These are phyloP conservation scores for Leucogyrophana mollusca DNA, from an alignment of 768 basidiomycete species.

Conservation along the genomic window DNA sequence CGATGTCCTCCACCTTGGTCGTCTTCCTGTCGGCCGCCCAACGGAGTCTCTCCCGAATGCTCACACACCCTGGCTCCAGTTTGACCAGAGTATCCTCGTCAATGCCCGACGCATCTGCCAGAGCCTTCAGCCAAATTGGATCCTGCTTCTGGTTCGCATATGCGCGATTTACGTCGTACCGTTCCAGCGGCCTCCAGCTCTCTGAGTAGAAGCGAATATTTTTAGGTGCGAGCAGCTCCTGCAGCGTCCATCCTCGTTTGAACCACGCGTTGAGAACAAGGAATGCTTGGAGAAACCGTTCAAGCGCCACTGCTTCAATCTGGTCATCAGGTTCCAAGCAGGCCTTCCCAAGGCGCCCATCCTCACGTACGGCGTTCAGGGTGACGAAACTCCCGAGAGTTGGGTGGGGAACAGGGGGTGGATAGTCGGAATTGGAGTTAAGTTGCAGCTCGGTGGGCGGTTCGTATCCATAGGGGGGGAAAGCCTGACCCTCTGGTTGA, in stretches of 20 bases:
- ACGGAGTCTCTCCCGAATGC: slow-evolving; percentile 16
- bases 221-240: slow-evolving; percentile 25
- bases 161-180: slow-evolving; percentile 14
- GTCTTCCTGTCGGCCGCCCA: slow-evolving; percentile 29
- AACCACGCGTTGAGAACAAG: slow-evolving; percentile 17
- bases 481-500: slow-evolving; percentile 1
- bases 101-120: slow-evolving; percentile 15
- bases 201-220: slow-evolving; percentile 26
- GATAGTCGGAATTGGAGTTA: background rate
- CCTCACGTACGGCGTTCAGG: background rate
- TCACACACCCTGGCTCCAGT: slow-evolving; percentile 14
- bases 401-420: background rate
- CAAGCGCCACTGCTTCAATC: slow-evolving; percentile 13
- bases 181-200: slow-evolving; percentile 22
- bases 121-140: slow-evolving; percentile 11
- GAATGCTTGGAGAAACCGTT: slow-evolving; percentile 8
- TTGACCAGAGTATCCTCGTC: slow-evolving; percentile 3
- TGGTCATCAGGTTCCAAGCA: slow-evolving; percentile 14
- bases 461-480: background rate
- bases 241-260: slow-evolving; percentile 25
- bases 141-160: slow-evolving; percentile 17
- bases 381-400: background rate
- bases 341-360: slow-evolving; percentile 3
- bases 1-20: slow-evolving; percentile 25
- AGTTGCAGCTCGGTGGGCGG: background rate